Conservation (phyloP, 495 filamentous ascomycete species). For the Penicillium riverlandense region DNA sequence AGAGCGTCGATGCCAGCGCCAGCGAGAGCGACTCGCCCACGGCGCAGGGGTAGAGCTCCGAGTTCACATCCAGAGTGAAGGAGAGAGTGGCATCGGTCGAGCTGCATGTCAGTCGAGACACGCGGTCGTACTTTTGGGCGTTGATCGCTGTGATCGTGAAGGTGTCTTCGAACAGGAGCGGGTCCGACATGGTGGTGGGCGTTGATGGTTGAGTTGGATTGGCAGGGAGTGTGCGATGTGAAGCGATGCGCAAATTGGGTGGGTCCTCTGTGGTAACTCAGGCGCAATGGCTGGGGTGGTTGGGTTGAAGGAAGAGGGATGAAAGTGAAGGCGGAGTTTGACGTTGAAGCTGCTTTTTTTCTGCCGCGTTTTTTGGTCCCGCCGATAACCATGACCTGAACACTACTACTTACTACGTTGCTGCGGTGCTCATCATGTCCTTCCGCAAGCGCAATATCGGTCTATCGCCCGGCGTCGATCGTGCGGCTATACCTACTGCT, state of each 20-base stretch:
- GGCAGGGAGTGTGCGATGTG: not conserved
- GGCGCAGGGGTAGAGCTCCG: constrained; percentile 74
- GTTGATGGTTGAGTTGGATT: not conserved
- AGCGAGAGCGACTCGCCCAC: constrained; percentile 69
- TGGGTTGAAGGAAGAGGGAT: constrained; percentile 5
- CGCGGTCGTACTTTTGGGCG: constrained; percentile 87
- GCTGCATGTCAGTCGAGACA: constrained; percentile 68
- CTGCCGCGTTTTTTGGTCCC: constrained; percentile 23
- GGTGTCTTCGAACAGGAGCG: constrained; percentile 85
- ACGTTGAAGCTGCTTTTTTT: constrained; percentile 22
- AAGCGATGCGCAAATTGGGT: not conserved
- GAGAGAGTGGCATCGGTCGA: constrained; percentile 62
- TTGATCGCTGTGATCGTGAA: constrained; percentile 77
- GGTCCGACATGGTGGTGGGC: constrained; percentile 54
- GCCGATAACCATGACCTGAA: constrained; percentile 18
- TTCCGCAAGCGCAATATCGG: constrained; percentile 85
- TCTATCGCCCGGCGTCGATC: constrained; percentile 41
- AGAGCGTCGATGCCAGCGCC: constrained; percentile 74
- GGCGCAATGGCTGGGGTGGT: not conserved
- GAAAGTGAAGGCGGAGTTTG: constrained; percentile 7
- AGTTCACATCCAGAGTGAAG: constrained; percentile 90
- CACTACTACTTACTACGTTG: not conserved
- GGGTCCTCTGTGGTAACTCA: too few species aligned
- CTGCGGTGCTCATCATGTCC: constrained; percentile 50
- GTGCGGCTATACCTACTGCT: constrained; percentile 20